A percentile compares a stretch with the other conserved stretches of the same genome.
Evolutionary conservation across 352 stramenopile species (phyloP).

Genomic region (Phytophthora melonis): DNA sequence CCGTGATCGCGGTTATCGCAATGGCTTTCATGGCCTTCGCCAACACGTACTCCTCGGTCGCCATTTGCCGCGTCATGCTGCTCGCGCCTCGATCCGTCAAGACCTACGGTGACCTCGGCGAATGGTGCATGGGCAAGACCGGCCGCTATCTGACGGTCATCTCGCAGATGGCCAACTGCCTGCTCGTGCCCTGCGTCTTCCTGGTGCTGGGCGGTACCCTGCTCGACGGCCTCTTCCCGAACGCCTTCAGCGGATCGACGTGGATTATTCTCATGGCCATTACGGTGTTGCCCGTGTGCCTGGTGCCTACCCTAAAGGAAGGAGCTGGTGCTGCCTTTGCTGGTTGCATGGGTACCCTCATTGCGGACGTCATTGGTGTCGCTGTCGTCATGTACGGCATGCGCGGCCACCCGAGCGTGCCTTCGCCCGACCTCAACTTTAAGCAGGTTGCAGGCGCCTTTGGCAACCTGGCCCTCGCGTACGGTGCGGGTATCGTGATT

Average conservation of each 20-base stretch:
- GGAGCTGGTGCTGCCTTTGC: slow-evolving; percentile 48
- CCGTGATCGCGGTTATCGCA: slow-evolving; percentile 42
- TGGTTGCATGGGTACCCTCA: slow-evolving; percentile 52
- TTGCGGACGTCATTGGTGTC: slow-evolving; percentile 55
- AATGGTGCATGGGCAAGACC: slow-evolving; percentile 40
- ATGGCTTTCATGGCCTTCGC: slow-evolving; percentile 53
- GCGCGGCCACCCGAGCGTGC: slow-evolving; percentile 48
- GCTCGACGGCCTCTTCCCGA: not conserved
- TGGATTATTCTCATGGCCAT: not conserved
- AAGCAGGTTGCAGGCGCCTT: slow-evolving; percentile 56
- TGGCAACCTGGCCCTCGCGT: slow-evolving; percentile 62
- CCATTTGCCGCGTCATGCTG: slow-evolving; percentile 49
- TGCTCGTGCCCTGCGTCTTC: not conserved
- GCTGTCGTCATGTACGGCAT: slow-evolving; percentile 50
- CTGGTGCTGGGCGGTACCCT: not conserved
- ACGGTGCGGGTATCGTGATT: slow-evolving; percentile 60
- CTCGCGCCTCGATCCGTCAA: slow-evolving; percentile 42
- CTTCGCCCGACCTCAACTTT: slow-evolving; percentile 44
- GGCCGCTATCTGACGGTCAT: not conserved
- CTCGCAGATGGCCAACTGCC: slow-evolving; percentile 2
- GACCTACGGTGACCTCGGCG: slow-evolving; percentile 51
- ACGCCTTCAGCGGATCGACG: not conserved
- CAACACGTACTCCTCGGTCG: slow-evolving; percentile 50
- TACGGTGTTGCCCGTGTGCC: not conserved
- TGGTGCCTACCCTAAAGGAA: slow-evolving; percentile 45